Conservation (phyloP, 2,329 filamentous ascomycete genomes). For the Tolypocladium amazonense region DNA sequence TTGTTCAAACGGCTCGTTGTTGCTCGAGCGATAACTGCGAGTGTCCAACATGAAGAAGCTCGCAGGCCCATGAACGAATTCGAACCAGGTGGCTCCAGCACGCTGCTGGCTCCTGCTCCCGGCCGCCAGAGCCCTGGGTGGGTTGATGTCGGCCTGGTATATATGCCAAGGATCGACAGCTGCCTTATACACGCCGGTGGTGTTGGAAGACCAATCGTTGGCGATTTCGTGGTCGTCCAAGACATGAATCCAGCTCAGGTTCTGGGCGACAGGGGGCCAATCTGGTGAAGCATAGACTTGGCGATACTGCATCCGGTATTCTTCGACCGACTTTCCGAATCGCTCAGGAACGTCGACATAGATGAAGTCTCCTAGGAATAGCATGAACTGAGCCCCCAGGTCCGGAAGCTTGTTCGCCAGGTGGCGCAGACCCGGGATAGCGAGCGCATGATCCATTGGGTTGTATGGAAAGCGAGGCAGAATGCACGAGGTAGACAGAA, state of each 20-base stretch:
- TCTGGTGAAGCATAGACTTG: slow-evolving; percentile 94
- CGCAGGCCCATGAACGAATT: slow-evolving; percentile 81
- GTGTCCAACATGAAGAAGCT: slow-evolving; percentile 95
- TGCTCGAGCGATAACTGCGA: slow-evolving; percentile 70
- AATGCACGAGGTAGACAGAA: slow-evolving; percentile 87
- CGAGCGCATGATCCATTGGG: slow-evolving; percentile 69
- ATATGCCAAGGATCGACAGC: slow-evolving; percentile 77
- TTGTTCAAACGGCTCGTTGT: slow-evolving; percentile 46
- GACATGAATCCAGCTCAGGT: slow-evolving; percentile 95
- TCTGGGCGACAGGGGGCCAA: slow-evolving; percentile 64
- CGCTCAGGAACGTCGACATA: slow-evolving; percentile 81
- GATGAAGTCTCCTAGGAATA: slow-evolving; percentile 82
- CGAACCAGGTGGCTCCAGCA: slow-evolving; percentile 67
- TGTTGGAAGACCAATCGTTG: slow-evolving; percentile 73
- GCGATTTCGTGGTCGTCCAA: slow-evolving; percentile 94
- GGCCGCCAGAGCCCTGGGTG: slow-evolving; percentile 51
- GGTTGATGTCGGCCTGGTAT: slow-evolving; percentile 80
- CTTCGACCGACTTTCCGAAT: slow-evolving; percentile 59
- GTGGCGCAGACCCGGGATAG: slow-evolving; percentile 69
- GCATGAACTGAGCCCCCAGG: slow-evolving; percentile 66
- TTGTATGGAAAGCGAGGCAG: slow-evolving; percentile 86
- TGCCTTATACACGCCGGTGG: slow-evolving; percentile 65
- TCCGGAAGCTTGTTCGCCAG: slow-evolving; percentile 63
- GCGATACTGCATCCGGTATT: slow-evolving; percentile 86
- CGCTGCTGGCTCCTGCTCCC: slow-evolving; percentile 25